Base-by-base conservation (phyloP, 495 filamentous ascomycete genomes). In the Pyronema omphalodes region DNA sequence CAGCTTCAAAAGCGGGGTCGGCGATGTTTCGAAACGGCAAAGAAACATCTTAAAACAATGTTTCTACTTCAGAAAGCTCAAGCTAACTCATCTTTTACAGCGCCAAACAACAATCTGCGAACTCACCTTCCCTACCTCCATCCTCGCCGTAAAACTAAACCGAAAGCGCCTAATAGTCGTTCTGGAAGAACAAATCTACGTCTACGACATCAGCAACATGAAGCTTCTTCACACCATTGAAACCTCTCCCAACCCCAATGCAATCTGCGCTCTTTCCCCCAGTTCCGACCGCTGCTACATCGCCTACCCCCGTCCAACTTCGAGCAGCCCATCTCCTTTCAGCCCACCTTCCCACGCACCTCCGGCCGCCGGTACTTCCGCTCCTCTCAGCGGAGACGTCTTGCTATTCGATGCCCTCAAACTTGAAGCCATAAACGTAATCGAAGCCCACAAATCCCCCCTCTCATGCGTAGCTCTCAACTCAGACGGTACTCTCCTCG, bases 191-290 rank as follows among this genome's bases (percentile, higher is more conserved):
- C 82, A 93, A 65, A 93, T 96, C 56, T 98, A 94, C 68, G 74
- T 98, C 36, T 98, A 98, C 69, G 91, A 96, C 66, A 95, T 98
- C 51, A 83, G 87, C 64, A 96, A 94, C 61, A 98, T 98, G 91
- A 88, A 82, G 62, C 74, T 95, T 36, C 72, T 94, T 19, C 79
- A 84, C 58, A 94, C 84, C 1, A 88, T 94, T 43, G 81, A 86
- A 54, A 96, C 89, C 7, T 93, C 88, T 3, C 88, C 89, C 12
- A 96, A 96, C 60, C 84, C 87, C 0, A 77, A 79, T 58, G 88
- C 88, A 40, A 91, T 95, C 43, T 94, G 86, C 66, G 82, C 89
- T 3, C 73, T 98, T 6, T 93, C 89, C 7, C 86, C 91, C 5
- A 93, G 86, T 6, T 93, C 88, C n/a, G 91, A 96, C 44, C 81